phyloP scores from a whole-genome alignment of 768 basidiomycete genomes.

The Arthromyces matolae region DNA sequence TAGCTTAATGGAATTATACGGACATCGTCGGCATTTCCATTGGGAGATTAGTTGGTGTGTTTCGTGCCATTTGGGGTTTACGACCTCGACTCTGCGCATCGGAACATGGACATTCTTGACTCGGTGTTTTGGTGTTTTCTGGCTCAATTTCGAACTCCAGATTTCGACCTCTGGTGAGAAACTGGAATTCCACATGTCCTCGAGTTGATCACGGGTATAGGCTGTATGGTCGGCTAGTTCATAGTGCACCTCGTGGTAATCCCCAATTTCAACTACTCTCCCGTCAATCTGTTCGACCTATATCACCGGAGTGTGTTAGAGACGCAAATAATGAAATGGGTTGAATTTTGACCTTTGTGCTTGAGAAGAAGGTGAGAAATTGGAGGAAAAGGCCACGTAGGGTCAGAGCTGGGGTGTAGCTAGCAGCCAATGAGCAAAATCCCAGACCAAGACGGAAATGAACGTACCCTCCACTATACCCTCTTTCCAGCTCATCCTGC shows the following conservation, averaged over 20 bases:
- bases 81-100: constrained; percentile 19
- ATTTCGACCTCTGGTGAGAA: constrained; percentile 15
- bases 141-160: neutral
- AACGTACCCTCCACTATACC: constrained; percentile 36
- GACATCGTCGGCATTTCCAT: constrained; percentile 30
- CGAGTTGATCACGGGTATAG: constrained; percentile 13
- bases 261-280: constrained; percentile 13
- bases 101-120: constrained; percentile 20
- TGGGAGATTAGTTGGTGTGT: constrained; percentile 25
- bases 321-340: neutral
- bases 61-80: constrained; percentile 26
- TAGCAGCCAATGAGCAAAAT: constrained; percentile 9
- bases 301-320: neutral
- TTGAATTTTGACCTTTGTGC: constrained; percentile 10
- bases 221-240: constrained; percentile 14
- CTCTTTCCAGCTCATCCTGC: constrained; percentile 18
- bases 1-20: constrained; percentile 31
- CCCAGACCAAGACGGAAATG: neutral
- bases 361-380: constrained; percentile 17
- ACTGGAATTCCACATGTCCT: constrained; percentile 25
- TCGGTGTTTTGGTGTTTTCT: constrained; percentile 14
- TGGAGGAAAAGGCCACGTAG: constrained; percentile 41
- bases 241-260: constrained; percentile 20
- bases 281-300: constrained; percentile 16
- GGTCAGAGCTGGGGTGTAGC: constrained; percentile 42